phyloP scores from a whole-genome alignment of 306 rosid species.

The Vigna angularis region DNA sequence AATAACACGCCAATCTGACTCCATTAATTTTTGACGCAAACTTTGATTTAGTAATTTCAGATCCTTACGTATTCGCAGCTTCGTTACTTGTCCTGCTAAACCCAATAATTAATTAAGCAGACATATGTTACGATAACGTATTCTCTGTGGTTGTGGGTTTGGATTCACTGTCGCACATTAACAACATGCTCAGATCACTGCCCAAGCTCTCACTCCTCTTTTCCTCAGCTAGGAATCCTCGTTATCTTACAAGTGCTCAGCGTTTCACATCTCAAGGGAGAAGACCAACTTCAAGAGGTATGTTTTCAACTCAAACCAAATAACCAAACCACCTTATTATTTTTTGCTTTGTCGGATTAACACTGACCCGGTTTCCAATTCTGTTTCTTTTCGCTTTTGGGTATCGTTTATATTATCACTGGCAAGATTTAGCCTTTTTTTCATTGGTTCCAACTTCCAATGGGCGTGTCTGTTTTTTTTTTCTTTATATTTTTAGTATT shows the following conservation, averaged over 20 bases:
- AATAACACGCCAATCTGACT: neutral
- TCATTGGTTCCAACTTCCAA: neutral
- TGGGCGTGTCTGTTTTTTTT: neutral
- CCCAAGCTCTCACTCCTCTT: conserved; percentile 43
- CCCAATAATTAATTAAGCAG: neutral
- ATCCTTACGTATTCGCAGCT: conserved; percentile 1
- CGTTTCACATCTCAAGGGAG: conserved; percentile 37
- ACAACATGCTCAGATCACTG: conserved; percentile 49
- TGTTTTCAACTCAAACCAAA: neutral
- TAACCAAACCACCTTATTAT: neutral
- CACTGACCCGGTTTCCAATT: conserved; percentile 7
- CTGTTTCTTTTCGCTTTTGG: neutral
- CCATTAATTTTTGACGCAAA: neutral
- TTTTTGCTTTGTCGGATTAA: conserved; percentile 10
- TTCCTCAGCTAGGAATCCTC: conserved; percentile 26
- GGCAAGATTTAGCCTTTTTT: neutral
- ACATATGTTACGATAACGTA: neutral
- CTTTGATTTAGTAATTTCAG: conserved; percentile 14
- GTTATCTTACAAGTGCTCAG: conserved; percentile 24
- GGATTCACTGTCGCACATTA: neutral
- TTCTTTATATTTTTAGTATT: too few species aligned
- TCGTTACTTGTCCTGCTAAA: neutral
- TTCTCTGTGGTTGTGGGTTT: neutral
- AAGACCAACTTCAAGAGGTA: conserved; percentile 45
- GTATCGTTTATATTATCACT: conserved; percentile 12